phyloP scores from a whole-genome alignment of 176 grass and related monocot species.

The Oryza nivara region DNA sequence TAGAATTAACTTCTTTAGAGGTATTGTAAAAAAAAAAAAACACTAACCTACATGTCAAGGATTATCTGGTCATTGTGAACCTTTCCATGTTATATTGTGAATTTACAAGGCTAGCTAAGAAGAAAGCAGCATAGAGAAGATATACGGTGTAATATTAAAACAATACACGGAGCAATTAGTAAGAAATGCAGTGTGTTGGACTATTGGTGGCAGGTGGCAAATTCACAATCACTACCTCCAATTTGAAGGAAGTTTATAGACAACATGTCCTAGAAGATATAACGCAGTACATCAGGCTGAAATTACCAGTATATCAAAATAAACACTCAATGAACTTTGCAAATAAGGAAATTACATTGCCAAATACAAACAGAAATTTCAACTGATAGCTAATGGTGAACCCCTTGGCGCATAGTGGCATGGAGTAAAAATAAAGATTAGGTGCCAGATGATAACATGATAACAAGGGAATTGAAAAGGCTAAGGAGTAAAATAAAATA shows the following conservation, averaged over 20 bases:
- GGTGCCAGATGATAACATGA: constrained; percentile 18
- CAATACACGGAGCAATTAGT: not conserved
- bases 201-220: not conserved
- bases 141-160: not conserved
- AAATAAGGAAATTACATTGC: constrained; percentile 1
- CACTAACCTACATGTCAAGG: not conserved
- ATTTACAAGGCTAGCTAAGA: not conserved
- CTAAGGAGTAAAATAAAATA: not conserved
- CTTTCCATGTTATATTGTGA: not conserved
- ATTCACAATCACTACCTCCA: not conserved
- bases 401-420: not conserved
- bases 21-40: not conserved
- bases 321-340: not conserved
- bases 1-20: not conserved
- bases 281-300: not conserved
- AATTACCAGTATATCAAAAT: not conserved
- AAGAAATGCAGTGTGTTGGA: not conserved
- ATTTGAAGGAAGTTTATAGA: not conserved
- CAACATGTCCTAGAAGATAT: constrained; percentile 12
- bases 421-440: constrained; percentile 9
- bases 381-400: constrained; percentile 11
- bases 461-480: constrained; percentile 25
- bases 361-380: constrained; percentile 15
- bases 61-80: not conserved
- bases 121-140: not conserved